These are phyloP conservation scores for Lachnellula cervina DNA, from an alignment of 2,329 filamentous ascomycete species.

Conservation along the genomic window DNA sequence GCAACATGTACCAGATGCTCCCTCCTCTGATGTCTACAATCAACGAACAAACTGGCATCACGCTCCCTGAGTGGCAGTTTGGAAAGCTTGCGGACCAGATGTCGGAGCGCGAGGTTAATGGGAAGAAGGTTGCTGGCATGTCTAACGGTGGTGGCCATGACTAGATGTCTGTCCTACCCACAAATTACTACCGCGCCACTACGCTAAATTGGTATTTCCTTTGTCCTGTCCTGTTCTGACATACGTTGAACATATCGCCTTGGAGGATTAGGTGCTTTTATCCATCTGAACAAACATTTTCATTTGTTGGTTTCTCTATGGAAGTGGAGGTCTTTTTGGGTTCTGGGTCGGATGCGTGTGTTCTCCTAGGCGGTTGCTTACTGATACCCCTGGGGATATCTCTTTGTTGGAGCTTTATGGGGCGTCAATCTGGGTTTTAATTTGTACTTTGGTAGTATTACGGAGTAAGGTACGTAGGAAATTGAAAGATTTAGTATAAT, in stretches of 20 bases:
- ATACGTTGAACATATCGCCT: not conserved
- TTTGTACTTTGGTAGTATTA: too few species aligned
- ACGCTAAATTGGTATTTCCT: not conserved
- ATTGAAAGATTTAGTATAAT: too few species aligned
- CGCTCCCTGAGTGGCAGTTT: slow-evolving; percentile 72
- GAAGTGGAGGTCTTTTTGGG: not conserved
- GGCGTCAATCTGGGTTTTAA: not conserved
- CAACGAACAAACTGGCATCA: slow-evolving; percentile 82
- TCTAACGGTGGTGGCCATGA: not conserved
- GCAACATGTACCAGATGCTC: slow-evolving; percentile 79
- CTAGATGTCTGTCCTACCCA: not conserved
- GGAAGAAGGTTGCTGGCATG: slow-evolving; percentile 10
- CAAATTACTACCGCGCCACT: not conserved
- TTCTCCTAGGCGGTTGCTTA: not conserved
- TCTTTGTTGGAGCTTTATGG: too few species aligned
- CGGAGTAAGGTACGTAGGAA: too few species aligned
- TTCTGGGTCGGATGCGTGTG: not conserved
- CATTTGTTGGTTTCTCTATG: not conserved
- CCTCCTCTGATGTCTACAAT: slow-evolving; percentile 81
- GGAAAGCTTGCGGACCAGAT: slow-evolving; percentile 41
- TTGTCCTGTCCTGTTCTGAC: not conserved
- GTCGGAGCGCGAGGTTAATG: slow-evolving; percentile 19
- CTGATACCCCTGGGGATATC: not conserved
- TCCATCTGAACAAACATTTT: not conserved
- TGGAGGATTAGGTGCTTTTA: not conserved